Base-by-base conservation (phyloP, 192 early-diverging fungal genomes). In the Coemansia sp. region DNA sequence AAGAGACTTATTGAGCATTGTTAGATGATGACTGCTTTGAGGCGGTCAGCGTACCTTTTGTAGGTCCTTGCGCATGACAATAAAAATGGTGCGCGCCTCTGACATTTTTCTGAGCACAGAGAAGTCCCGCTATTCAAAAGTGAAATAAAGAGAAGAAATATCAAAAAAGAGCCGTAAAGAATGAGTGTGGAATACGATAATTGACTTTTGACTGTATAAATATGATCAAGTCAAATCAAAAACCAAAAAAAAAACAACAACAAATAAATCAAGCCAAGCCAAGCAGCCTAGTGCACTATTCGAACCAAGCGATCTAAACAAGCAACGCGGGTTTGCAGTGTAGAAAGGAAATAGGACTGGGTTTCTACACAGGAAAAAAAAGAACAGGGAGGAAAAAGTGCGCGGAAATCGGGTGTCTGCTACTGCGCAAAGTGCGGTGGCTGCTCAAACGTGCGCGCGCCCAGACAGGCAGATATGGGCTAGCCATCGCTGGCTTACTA, bases 51-150 rank as follows among this genome's bases (percentile, higher is more conserved):
- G 35, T 75, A 88, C 89, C 82, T 90, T 89, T 45, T 81, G 74
- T 6, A 93, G 75, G 62, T 93, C 91, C 65, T 89, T 90, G 28
- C 91, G 82, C 60, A 93, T 83, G 42, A 91, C 85, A 61, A 93
- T 84, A 58, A 87, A 93, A 83, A 93, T 88, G 24, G 88, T 90
- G 49, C 88, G 79, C 18, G 85, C 86, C 29, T 90, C 86, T n/a
- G 72, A 55, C 64, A 65, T 65, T 65, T 59, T 42, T 51, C 13
- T 22, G 16, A 2, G 19, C 25, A 27, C 16, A 14, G 4, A 30
- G 8, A 14, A 53, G 9, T 6, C 27, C 5, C 25, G 51, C 19
- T 25, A 32, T 6, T 10, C 3, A 47, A 47, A 47, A 47, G 11
- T 14, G n/a, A n/a, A 20, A 20, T 47, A 20, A 47, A 6, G 46